These are phyloP conservation scores for Emmonsia crescens DNA, from an alignment of 2,329 filamentous ascomycete species.

Conservation along the genomic window DNA sequence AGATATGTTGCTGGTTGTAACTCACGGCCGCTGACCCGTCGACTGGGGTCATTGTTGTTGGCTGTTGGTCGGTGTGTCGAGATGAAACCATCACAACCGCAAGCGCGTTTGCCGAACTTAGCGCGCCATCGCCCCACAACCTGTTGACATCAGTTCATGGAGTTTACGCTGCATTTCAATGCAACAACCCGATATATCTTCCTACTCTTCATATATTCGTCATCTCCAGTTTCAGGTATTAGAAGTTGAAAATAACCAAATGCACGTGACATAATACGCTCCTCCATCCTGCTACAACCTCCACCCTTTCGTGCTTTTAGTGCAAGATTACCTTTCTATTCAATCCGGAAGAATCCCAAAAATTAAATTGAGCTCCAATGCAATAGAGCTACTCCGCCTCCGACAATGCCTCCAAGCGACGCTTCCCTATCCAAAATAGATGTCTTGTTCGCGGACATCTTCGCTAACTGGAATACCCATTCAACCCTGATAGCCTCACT, in stretches of 20 bases:
- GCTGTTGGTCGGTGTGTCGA: not conserved
- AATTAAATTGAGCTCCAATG: not conserved
- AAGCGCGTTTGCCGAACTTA: slow-evolving; percentile 5
- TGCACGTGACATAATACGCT: not conserved
- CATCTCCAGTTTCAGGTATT: not conserved
- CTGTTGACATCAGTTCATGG: not conserved
- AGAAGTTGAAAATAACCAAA: not conserved
- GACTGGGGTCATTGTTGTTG: not conserved
- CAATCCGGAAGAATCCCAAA: not conserved
- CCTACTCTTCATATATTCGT: not conserved
- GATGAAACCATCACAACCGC: not conserved
- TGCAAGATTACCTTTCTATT: not conserved
- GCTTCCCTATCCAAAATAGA: slow-evolving; percentile 58
- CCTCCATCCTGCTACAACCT: not conserved
- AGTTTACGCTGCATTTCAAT: not conserved
- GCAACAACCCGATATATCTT: not conserved
- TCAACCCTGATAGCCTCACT: slow-evolving; percentile 60
- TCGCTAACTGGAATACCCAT: slow-evolving; percentile 73
- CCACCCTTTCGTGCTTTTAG: not conserved
- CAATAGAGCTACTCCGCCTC: not conserved
- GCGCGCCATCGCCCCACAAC: not conserved
- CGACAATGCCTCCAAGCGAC: slow-evolving; percentile 35
- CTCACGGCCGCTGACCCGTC: not conserved
- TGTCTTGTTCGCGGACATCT: slow-evolving; percentile 53
- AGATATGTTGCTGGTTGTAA: not conserved